Evolutionary conservation across 2,329 filamentous ascomycete genomes (phyloP).

Genomic region (Juglanconis juglandina): DNA sequence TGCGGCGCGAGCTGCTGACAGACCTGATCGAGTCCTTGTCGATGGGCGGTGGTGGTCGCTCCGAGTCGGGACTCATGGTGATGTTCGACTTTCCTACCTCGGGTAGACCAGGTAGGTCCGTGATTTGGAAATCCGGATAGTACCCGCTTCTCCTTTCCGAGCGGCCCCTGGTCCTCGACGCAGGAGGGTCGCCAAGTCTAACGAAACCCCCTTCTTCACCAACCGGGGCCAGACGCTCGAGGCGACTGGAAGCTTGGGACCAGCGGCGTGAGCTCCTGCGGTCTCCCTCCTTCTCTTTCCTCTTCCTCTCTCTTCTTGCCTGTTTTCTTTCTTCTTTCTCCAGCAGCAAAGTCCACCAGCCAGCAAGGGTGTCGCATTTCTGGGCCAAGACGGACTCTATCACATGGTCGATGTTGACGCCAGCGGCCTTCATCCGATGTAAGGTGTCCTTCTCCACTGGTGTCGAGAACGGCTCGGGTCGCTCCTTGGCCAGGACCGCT

Average conservation of each 20-base stretch:
- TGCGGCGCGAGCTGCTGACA: slow-evolving; percentile 71
- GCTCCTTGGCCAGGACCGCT: slow-evolving; percentile 78
- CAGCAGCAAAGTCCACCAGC: slow-evolving; percentile 92
- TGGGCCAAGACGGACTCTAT: slow-evolving; percentile 91
- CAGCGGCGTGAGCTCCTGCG: slow-evolving; percentile 74
- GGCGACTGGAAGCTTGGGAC: slow-evolving; percentile 82
- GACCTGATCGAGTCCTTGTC: slow-evolving; percentile 77
- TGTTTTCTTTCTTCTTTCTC: slow-evolving; percentile 94
- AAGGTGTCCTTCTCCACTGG: slow-evolving; percentile 85
- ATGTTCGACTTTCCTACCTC: slow-evolving; percentile 51
- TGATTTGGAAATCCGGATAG: slow-evolving; percentile 59
- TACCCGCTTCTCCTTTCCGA: slow-evolving; percentile 72
- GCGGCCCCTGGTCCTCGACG: slow-evolving; percentile 70
- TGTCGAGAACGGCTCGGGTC: slow-evolving; percentile 79
- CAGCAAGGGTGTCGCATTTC: slow-evolving; percentile 82
- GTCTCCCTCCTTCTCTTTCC: slow-evolving; percentile 80
- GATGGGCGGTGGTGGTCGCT: slow-evolving; percentile 60
- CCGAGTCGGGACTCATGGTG: slow-evolving; percentile 41
- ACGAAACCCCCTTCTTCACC: slow-evolving; percentile 66
- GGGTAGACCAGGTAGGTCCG: slow-evolving; percentile 74
- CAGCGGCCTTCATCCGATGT: slow-evolving; percentile 87
- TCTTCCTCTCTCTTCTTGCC: slow-evolving; percentile 70
- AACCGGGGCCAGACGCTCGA: slow-evolving; percentile 78
- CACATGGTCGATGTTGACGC: slow-evolving; percentile 89
- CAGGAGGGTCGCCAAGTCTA: slow-evolving; percentile 41